Conservation (phyloP, 2,329 filamentous ascomycete species). For the Colletotrichum sp. region DNA sequence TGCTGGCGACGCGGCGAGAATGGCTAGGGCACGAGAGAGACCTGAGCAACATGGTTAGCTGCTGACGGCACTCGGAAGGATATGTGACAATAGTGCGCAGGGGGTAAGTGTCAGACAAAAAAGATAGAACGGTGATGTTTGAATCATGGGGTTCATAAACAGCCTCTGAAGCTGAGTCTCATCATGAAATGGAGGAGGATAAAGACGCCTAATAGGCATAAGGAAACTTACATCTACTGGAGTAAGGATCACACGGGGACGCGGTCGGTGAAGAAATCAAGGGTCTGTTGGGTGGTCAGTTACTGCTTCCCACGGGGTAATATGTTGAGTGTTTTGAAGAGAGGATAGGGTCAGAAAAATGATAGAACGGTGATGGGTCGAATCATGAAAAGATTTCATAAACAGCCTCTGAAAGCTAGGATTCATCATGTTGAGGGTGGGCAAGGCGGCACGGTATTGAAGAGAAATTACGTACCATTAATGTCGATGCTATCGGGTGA, state of each 20-base stretch:
- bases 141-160: slow-evolving; percentile 51
- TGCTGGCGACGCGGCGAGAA: neutral
- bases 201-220: neutral
- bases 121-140: slow-evolving; percentile 37
- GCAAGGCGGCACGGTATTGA: neutral
- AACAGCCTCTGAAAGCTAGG: slow-evolving; percentile 50
- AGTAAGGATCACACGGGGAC: neutral
- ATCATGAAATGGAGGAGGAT: slow-evolving; percentile 29
- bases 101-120: slow-evolving; percentile 15
- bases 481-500: neutral
- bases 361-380: slow-evolving; percentile 38
- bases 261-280: neutral
- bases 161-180: slow-evolving; percentile 48
- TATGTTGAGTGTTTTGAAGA: neutral
- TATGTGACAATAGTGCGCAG: neutral
- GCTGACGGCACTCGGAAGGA: neutral
- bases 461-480: neutral
- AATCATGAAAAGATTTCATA: slow-evolving; percentile 47
- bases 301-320: neutral
- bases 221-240: neutral
- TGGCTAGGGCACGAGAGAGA: neutral
- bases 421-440: slow-evolving; percentile 40
- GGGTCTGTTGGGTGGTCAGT: neutral
- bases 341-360: slow-evolving; percentile 21
- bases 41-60: neutral